Evolutionary conservation across 257 asterid species (phyloP).

Genomic region (Petunia secreta): DNA sequence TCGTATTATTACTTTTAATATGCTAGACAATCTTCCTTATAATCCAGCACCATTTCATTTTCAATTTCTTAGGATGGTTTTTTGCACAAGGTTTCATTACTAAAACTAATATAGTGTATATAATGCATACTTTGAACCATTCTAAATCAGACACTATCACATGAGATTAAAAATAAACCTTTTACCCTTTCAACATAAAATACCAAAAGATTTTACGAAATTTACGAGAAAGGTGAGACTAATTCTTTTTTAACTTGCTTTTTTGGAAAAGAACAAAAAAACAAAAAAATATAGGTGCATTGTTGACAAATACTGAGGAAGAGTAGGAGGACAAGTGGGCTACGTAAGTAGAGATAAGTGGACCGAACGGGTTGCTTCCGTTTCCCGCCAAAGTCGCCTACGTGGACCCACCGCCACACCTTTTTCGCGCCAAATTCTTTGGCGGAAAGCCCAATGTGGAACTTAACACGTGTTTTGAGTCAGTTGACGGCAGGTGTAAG

Average conservation of each 20-base stretch:
- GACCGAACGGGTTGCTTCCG: conserved; percentile 42
- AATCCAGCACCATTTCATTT: too few relatives aligned
- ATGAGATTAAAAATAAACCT: background rate
- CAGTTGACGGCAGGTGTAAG: background rate
- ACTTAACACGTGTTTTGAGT: conserved; percentile 34
- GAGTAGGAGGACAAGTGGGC: conserved; percentile 32
- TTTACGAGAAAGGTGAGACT: background rate
- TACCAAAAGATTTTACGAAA: background rate
- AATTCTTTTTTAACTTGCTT: background rate
- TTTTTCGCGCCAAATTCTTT: conserved; percentile 41
- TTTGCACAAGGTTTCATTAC: too few relatives aligned
- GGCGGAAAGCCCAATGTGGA: background rate
- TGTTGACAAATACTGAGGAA: conserved; percentile 11
- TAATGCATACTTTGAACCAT: background rate
- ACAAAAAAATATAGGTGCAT: background rate
- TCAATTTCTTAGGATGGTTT: too few relatives aligned
- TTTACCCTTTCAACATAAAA: conserved; percentile 11
- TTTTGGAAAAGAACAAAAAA: background rate
- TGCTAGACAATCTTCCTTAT: too few relatives aligned
- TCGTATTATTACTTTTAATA: too few relatives aligned
- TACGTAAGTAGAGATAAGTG: conserved; percentile 43
- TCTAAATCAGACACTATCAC: background rate
- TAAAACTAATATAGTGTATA: too few relatives aligned
- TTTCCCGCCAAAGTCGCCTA: conserved; percentile 49
- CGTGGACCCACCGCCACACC: conserved; percentile 38